These are phyloP conservation scores for Sporothrix globosa DNA, from an alignment of 2,329 filamentous ascomycete species.

Conservation along the genomic window DNA sequence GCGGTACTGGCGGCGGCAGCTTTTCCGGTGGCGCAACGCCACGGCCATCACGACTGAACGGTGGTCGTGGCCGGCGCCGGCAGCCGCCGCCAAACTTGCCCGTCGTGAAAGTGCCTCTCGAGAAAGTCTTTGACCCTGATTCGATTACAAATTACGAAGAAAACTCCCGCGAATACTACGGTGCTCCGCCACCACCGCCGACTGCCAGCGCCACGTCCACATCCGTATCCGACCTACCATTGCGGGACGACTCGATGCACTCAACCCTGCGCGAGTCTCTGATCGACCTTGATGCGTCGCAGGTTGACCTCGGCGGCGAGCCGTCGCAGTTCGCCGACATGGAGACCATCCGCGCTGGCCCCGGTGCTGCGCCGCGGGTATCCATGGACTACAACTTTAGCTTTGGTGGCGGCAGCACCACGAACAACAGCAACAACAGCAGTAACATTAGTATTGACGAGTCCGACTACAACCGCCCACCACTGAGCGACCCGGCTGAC, in stretches of 20 bases:
- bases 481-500: conserved; percentile 62
- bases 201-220: conserved; percentile 38
- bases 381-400: conserved; percentile 58
- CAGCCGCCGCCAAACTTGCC: conserved; percentile 63
- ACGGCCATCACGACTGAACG: conserved; percentile 55
- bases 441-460: conserved; percentile 41
- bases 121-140: conserved; percentile 68
- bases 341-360: conserved; percentile 59
- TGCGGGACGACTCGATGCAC: conserved; percentile 60
- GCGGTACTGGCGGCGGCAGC: conserved; percentile 16
- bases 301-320: conserved; percentile 51
- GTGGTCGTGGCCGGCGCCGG: conserved; percentile 51
- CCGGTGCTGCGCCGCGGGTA: conserved; percentile 47
- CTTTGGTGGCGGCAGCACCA: conserved; percentile 45
- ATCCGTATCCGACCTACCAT: conserved; percentile 57
- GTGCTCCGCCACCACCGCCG: conserved; percentile 49
- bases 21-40: conserved; percentile 44
- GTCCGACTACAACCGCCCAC: conserved; percentile 53
- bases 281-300: conserved; percentile 65
- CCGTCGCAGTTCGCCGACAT: conserved; percentile 63
- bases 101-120: conserved; percentile 61
- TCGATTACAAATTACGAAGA: conserved; percentile 67
- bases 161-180: conserved; percentile 65
- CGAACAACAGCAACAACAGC: background rate
- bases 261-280: conserved; percentile 62